Evolutionary conservation across 2,329 filamentous ascomycete species (phyloP).

Genomic region (Helicocarpus griseus): DNA sequence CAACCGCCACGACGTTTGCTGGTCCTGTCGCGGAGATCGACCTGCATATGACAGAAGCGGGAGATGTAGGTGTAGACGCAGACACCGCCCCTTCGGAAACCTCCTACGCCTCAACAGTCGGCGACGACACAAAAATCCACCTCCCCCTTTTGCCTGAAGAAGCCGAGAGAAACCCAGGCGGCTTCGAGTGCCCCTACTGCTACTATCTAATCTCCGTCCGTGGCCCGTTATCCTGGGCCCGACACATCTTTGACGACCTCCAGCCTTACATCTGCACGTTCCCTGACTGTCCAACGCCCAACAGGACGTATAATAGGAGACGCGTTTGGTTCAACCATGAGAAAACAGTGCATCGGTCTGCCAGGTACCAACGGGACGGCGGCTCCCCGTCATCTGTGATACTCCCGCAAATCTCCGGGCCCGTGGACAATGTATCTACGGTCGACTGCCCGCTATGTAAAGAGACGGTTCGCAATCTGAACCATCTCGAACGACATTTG

Average conservation of each 20-base stretch:
- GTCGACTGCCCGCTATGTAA: conserved; percentile 1
- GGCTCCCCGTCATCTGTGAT: neutral
- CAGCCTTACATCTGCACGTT: conserved; percentile 30
- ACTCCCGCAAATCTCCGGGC: neutral
- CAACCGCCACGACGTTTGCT: neutral
- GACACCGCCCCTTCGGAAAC: neutral
- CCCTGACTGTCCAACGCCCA: conserved; percentile 16
- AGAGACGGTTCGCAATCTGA: neutral
- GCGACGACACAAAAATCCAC: neutral
- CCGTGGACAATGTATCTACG: conserved; percentile 8
- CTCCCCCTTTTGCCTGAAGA: neutral
- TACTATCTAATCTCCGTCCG: conserved; percentile 25
- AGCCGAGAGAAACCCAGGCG: neutral
- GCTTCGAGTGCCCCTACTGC: conserved; percentile 35
- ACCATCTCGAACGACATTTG: conserved; percentile 1
- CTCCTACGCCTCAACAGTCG: neutral
- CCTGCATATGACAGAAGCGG: neutral
- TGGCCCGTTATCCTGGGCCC: conserved; percentile 24
- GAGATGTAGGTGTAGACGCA: neutral
- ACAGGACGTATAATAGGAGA: conserved; percentile 14
- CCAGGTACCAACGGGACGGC: neutral
- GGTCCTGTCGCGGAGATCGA: neutral
- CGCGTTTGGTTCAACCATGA: conserved; percentile 12
- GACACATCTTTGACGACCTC: conserved; percentile 31
- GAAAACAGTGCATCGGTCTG: neutral